A percentile compares a stretch with the other conserved stretches of the same genome.
phyloP scores from a whole-genome alignment of 192 early-diverging fungal species.

The Backusella sp. region DNA sequence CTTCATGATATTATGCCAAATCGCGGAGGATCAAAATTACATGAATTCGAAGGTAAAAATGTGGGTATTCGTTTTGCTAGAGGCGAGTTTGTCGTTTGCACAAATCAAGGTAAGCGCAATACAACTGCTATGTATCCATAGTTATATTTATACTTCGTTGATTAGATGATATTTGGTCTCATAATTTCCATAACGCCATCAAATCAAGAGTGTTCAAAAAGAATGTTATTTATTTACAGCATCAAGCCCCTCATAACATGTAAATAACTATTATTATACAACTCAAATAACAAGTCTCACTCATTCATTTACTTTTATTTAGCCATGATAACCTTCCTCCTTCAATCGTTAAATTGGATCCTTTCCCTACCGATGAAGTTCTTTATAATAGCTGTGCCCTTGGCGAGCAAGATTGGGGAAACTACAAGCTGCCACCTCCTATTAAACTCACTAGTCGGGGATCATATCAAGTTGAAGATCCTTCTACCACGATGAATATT shows the following conservation, averaged over 20 bases:
- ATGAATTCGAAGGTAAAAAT: constrained; percentile 42
- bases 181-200: constrained; percentile 37
- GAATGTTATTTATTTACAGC: constrained; percentile 33
- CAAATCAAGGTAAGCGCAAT: constrained; percentile 35
- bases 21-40: constrained; percentile 30
- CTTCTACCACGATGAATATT: constrained; percentile 16
- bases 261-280: neutral
- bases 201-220: constrained; percentile 31
- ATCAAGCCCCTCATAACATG: constrained; percentile 34
- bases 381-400: constrained; percentile 27
- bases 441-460: constrained; percentile 20
- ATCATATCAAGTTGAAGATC: constrained; percentile 1
- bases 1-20: constrained; percentile 34
- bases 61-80: constrained; percentile 39
- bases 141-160: neutral
- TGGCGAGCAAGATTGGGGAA: constrained; percentile 31
- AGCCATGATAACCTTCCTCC: constrained; percentile 36
- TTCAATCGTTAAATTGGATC: constrained; percentile 25
- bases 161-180: constrained; percentile 40
- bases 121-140: neutral
- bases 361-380: constrained; percentile 28
- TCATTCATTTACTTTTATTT: neutral
- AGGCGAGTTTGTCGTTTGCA: constrained; percentile 38
- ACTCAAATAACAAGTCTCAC: neutral
- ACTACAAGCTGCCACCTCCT: constrained; percentile 18